These are phyloP conservation scores for Blumeriella jaapii DNA, from an alignment of 2,329 filamentous ascomycete species.

Conservation along the genomic window DNA sequence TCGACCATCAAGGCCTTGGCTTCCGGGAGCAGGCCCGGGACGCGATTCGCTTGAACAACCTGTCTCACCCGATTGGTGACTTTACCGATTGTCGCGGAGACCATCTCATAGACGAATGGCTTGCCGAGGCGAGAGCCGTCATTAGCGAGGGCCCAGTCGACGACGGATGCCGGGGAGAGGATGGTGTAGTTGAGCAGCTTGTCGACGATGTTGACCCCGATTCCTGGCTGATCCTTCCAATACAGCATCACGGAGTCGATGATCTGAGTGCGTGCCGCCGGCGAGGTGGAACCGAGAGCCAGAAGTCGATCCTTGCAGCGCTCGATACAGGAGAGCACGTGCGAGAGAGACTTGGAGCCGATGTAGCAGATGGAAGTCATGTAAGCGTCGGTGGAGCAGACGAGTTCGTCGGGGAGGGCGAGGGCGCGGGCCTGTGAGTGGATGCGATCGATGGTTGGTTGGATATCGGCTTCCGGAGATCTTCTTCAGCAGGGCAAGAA, in stretches of 20 bases:
- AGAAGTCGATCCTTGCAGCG: slow-evolving; percentile 83
- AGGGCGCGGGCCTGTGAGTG: slow-evolving; percentile 63
- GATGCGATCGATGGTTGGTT: slow-evolving; percentile 67
- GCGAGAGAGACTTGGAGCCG: slow-evolving; percentile 89
- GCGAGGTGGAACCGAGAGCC: slow-evolving; percentile 62
- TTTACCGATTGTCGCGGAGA: slow-evolving; percentile 79
- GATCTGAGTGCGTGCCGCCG: slow-evolving; percentile 73
- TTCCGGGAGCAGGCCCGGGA: slow-evolving; percentile 42
- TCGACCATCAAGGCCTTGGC: slow-evolving; percentile 41
- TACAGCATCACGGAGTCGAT: slow-evolving; percentile 83
- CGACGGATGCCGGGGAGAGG: slow-evolving; percentile 70
- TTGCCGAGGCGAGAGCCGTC: slow-evolving; percentile 53
- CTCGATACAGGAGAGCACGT: slow-evolving; percentile 92
- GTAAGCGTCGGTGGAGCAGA: slow-evolving; percentile 86
- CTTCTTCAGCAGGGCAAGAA: slow-evolving; percentile 76
- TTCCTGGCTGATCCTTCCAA: slow-evolving; percentile 85
- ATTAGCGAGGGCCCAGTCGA: slow-evolving; percentile 75
- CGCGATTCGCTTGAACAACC: slow-evolving; percentile 54
- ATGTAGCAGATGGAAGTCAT: slow-evolving; percentile 89
- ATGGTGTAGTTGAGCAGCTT: slow-evolving; percentile 97
- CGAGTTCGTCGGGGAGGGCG: slow-evolving; percentile 60
- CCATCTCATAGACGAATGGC: slow-evolving; percentile 77
- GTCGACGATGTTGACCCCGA: slow-evolving; percentile 86
- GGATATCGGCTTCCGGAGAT: slow-evolving; percentile 75
- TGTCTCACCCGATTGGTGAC: slow-evolving; percentile 79